Conservation (phyloP, 306 rosid genomes). For the Oxytropis ochrocephala region DNA sequence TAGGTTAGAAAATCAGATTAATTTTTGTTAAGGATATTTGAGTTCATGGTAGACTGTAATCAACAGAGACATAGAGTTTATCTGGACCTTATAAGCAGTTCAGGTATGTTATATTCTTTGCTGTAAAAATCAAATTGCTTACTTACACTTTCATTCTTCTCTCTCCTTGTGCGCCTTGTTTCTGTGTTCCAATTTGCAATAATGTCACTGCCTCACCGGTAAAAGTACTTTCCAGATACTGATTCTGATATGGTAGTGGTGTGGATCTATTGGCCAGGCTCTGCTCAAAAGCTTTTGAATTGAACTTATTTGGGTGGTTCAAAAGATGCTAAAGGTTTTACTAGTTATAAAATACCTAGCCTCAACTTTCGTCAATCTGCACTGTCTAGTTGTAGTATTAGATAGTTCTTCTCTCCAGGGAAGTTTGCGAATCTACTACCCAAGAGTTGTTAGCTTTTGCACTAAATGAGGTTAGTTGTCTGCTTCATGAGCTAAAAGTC, state of each 20-base stretch:
- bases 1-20: conserved; percentile 39
- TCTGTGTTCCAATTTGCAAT: conserved; percentile 9
- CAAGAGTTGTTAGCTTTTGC: background rate
- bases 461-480: background rate
- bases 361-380: background rate
- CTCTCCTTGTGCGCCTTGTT: background rate
- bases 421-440: background rate
- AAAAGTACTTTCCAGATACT: background rate
- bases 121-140: conserved; percentile 12
- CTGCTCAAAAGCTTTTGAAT: background rate
- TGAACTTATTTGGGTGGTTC: background rate
- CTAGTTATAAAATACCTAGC: background rate
- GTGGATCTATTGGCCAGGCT: background rate
- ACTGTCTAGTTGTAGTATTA: background rate
- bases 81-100: conserved; percentile 30
- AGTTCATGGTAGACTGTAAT: conserved; percentile 27
- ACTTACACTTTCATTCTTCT: background rate
- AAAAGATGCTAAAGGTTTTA: background rate
- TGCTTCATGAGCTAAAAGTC: background rate
- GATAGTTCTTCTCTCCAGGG: background rate
- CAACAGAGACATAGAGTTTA: conserved; percentile 33
- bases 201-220: background rate
- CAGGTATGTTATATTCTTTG: conserved; percentile 41
- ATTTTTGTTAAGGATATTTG: conserved; percentile 25
- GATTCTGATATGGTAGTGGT: background rate